Evolutionary conservation across 2,329 filamentous ascomycete genomes (phyloP), one percentile per base, ranked within the genome.

Genomic region (Curvularia sp.): DNA sequence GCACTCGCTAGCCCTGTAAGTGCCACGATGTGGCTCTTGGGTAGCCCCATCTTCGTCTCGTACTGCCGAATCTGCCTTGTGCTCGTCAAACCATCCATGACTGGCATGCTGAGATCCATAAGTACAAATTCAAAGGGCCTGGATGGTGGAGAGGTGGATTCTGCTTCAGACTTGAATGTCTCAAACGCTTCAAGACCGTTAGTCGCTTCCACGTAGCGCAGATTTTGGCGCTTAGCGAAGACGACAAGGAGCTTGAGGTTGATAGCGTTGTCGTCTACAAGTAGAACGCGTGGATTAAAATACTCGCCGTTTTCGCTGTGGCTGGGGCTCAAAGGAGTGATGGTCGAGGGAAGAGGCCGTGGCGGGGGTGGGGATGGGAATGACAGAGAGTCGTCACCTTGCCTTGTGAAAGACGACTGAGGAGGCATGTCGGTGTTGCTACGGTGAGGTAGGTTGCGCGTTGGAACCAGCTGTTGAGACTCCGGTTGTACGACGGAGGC

Each of bases 11-110:
- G 60, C 1, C 77, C 77, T 1, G 77, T 79, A 13, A 78, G 61
- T 2, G 77, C 77, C 38, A 79, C 74, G 43, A 75, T 75, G 3
- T 66, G 63, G 22, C 63, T 62, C 8, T 61, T 57, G 7, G 58
- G 58, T 7, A 73, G 31, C 0, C 61, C 58, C 38, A 64, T 59
- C 33, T 74, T 70, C 15, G 49, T 55, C 55, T 75, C 73, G 20
- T 68, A 72, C 15, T 66, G 58, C 4, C 73, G 54, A 30, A 76
- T 76, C 13, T 57, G 53, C 10, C 70, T 52, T 30, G 73, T 75
- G 9, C 75, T 74, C n/a, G 77, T 70, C n/a, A 79, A 60, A 0
- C 79, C 79, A 48, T 74, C 71, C 74, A 76, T 75, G 15, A 74
- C 64, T 1, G 74, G 74, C 74, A 76, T 76, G 10, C 57, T 66